These are phyloP conservation scores for Citrus maxima DNA, from an alignment of 345 rosid genomes.

Conservation along the genomic window DNA sequence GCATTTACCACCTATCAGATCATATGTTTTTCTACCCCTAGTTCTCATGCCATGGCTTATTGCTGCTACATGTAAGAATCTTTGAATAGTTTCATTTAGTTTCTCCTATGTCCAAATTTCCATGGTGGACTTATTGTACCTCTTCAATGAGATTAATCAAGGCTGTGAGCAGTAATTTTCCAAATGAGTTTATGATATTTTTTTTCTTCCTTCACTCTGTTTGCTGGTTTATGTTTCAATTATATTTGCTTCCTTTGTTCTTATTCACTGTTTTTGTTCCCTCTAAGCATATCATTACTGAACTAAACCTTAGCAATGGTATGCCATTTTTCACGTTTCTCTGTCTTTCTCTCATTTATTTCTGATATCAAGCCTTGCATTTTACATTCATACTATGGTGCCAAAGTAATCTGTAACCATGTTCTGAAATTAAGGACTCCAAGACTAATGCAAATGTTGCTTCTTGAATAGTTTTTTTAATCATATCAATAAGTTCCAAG, in stretches of 20 bases:
- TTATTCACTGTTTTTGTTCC: neutral
- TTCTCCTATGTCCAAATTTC: slow-evolving; percentile 1
- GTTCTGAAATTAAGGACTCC: neutral
- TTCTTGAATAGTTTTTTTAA: neutral
- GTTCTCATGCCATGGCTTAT: slow-evolving; percentile 73
- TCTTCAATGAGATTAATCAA: slow-evolving; percentile 1
- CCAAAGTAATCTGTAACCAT: neutral
- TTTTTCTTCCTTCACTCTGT: neutral
- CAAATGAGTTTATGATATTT: neutral
- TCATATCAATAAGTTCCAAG: neutral
- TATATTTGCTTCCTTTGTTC: neutral
- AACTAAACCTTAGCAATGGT: neutral
- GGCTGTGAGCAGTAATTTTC: neutral
- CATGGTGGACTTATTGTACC: neutral
- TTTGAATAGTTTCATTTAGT: slow-evolving; percentile 4
- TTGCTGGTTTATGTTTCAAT: neutral
- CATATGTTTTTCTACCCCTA: slow-evolving; percentile 70
- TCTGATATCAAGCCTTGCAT: neutral
- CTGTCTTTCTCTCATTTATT: neutral
- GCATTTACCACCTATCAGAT: slow-evolving; percentile 71
- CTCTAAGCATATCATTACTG: neutral
- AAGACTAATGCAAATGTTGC: neutral
- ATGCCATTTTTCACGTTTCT: neutral
- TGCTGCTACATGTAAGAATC: slow-evolving; percentile 62
- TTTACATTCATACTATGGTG: neutral